Base-by-base conservation (phyloP, 2,329 filamentous ascomycete species). In the Arthroderma uncinatum region DNA sequence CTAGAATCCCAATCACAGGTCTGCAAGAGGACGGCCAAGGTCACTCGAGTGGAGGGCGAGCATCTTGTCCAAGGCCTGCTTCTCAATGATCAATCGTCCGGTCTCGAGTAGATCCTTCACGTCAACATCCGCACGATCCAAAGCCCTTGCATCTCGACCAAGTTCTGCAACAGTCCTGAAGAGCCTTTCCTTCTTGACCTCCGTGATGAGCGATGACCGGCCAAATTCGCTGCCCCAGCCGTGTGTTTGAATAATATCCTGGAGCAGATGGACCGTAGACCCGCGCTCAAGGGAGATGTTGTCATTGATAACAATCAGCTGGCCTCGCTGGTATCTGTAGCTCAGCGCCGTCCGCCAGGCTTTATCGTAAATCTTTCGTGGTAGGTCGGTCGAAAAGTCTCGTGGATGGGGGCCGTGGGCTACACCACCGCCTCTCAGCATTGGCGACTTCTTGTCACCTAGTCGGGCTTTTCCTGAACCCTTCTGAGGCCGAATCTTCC, bases 331-430 rank as follows among this genome's bases (percentile, higher is more conserved):
- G 74, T 93, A 97, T 59, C 93, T 84, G 76, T 95, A 95, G 67
- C 87, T 93, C 62, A 98, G 79, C 9, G 93, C 93, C 44, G 87
- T 97, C 68, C 93, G 83, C 89, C 89, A 97, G 8, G 93, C 93
- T 65, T 94, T 79, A 73, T 97, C 91, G 76, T 98, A 98, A 52
- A 95, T 82, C 76, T 97, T 97, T 68, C 81, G 80, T 65, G 86
- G 90, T 57, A 98, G 78, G 14, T 81, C 80, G 21, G 91, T 94
- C 59, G 82, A 82, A 69, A 98, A 98, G 74, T 97, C 89, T 70
- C 93, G 82, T 25, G 91, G 91, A 65, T 91, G 85, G 28, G 93
- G 93, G n/a, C 93, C 93, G 67, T 90, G 89, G 0, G 84, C 78
- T 65, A 94, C 92, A 73, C 90, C 92, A 72, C 93, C 93, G 62